Evolutionary conservation across 345 rosid genomes (phyloP).

Genomic region (Triadica sebifera): DNA sequence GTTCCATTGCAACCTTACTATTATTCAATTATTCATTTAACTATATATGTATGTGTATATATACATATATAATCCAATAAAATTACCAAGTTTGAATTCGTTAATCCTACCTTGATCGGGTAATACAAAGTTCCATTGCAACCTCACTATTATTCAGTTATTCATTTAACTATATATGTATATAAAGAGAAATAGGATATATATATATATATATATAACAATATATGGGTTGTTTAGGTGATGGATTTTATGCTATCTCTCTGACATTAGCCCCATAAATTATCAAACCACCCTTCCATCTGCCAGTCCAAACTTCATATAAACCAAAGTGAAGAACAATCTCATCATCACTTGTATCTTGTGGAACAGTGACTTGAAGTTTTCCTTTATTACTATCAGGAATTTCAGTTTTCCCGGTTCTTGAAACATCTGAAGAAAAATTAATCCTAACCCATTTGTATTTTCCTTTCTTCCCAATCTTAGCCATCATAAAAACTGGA

Average conservation of each 20-base stretch:
- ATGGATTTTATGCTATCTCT: not conserved
- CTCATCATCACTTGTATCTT: not conserved
- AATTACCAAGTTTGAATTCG: too few species aligned
- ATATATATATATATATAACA: too few species aligned
- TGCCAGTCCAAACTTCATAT: conserved; percentile 68
- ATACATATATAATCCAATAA: too few species aligned
- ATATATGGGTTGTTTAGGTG: too few species aligned
- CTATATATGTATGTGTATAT: too few species aligned
- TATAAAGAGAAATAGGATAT: too few species aligned
- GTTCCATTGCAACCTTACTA: too few species aligned
- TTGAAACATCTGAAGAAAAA: not conserved
- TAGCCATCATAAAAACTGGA: conserved; percentile 57
- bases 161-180: too few species aligned
- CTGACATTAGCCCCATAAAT: conserved; percentile 42
- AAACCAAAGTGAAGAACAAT: conserved; percentile 50
- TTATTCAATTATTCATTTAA: too few species aligned
- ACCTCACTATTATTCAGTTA: too few species aligned
- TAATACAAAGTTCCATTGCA: too few species aligned
- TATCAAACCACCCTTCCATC: conserved; percentile 59
- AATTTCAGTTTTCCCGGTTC: not conserved
- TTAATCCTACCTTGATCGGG: too few species aligned
- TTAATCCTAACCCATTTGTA: conserved; percentile 31
- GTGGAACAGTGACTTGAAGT: not conserved
- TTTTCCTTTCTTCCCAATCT: conserved; percentile 47
- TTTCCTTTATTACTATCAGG: not conserved